Conservation (phyloP, 108 stramenopile genomes). For the Pseudonitzschia multistriata region DNA sequence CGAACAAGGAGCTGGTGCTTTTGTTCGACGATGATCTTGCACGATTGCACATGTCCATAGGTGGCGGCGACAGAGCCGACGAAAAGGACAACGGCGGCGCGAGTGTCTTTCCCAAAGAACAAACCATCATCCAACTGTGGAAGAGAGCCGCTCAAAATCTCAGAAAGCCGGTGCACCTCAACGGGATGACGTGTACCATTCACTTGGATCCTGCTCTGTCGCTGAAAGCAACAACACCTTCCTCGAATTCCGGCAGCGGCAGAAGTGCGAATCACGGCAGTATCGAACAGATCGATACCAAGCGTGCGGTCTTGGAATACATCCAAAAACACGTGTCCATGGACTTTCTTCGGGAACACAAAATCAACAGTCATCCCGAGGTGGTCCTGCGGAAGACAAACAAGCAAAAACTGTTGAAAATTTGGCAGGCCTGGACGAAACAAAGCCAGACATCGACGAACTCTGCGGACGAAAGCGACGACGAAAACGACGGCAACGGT, state of each 20-base stretch:
- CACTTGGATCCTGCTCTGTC: slow-evolving; percentile 24
- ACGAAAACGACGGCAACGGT: slow-evolving; percentile 10
- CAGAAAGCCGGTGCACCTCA: not conserved
- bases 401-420: slow-evolving; percentile 35
- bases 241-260: not conserved
- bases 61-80: not conserved
- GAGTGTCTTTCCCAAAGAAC: slow-evolving; percentile 42
- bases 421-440: slow-evolving; percentile 49
- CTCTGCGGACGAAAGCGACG: not conserved
- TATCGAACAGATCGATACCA: slow-evolving; percentile 32
- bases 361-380: slow-evolving; percentile 49
- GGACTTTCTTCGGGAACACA: slow-evolving; percentile 59
- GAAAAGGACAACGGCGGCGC: not conserved
- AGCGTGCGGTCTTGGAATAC: slow-evolving; percentile 56
- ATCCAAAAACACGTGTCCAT: slow-evolving; percentile 63
- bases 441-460: not conserved
- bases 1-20: slow-evolving; percentile 47
- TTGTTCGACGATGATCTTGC: slow-evolving; percentile 66
- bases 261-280: not conserved
- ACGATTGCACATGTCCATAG: slow-evolving; percentile 28
- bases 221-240: not conserved
- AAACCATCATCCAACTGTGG: slow-evolving; percentile 56
- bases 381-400: slow-evolving; percentile 71
- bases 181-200: slow-evolving; percentile 21
- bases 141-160: slow-evolving; percentile 51